Base-by-base conservation (phyloP, 129 eudicot species). In the Oenanthe sinensis region DNA sequence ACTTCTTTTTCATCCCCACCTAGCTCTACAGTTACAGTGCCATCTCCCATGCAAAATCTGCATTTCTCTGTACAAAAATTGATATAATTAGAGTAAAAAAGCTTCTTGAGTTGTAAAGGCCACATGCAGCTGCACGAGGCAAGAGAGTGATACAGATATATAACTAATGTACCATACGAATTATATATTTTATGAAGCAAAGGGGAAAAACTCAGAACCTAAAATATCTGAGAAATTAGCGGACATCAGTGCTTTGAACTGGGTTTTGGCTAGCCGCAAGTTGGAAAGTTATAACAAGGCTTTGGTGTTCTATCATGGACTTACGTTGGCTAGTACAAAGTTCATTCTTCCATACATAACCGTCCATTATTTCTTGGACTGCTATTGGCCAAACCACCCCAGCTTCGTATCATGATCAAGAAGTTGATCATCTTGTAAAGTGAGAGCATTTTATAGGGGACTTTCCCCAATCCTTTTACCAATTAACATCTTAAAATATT, bases 1-100 rank as follows among this genome's bases (percentile, higher is more conserved):
- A 88, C 94, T 88, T 95, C 98, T 82, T 85, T 95, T 81, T 95
- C 96, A 3, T 81, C 92, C 0, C 92, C 97, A n/a, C 98, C 98
- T 63, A 95, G 97, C 82, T 92, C 97, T 40, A 95, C 97, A 0
- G 92, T 79, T 79, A 95, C 87, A 43, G 20, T 85, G 52, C 98
- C 97, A 72, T 82, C 85, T 74, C 98, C 98, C 81, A 84, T 46
- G 91, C 98, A 95, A 80, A 95, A 90, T 85, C 98, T 90, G 84
- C 98, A 95, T 75, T 78, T 81, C 81, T 91, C 98, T 95, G 92
- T 54, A 43, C 39, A 81, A 6, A 77, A 50, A n/a, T 58, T 43
- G 0, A 77, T 20, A 63, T 28, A 19, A 36, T 83, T 12, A 79
- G 75, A 67, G 42, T 13, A 40, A 8, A 52, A 52, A 62, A 24